A percentile compares a stretch with the other conserved stretches of the same genome.
phyloP scores from a whole-genome alignment of 2,329 filamentous ascomycete species.

The Lizonia empirigonia region DNA sequence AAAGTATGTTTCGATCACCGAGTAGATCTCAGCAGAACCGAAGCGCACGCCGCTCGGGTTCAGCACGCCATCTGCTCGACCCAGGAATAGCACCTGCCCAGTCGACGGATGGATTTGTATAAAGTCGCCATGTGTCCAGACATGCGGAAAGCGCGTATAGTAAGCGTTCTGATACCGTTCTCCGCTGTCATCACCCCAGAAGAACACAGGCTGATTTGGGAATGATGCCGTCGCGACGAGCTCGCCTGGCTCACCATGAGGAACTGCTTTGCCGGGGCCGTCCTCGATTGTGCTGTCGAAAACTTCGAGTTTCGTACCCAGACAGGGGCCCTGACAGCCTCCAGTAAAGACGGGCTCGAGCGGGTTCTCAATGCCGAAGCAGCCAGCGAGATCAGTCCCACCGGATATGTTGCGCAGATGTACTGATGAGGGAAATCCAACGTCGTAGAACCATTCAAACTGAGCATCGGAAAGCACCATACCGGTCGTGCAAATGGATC shows the following conservation, averaged over 20 bases:
- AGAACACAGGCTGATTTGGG: slow-evolving; percentile 71
- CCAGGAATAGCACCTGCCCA: slow-evolving; percentile 68
- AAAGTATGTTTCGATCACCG: slow-evolving; percentile 71
- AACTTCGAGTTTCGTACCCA: slow-evolving; percentile 61
- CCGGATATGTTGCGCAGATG: slow-evolving; percentile 78
- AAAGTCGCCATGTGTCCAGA: slow-evolving; percentile 86
- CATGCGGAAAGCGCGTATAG: slow-evolving; percentile 58
- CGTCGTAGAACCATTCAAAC: slow-evolving; percentile 81
- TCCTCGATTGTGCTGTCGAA: slow-evolving; percentile 63
- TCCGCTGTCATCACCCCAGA: slow-evolving; percentile 53
- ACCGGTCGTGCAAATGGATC: slow-evolving; percentile 72
- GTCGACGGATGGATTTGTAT: slow-evolving; percentile 72
- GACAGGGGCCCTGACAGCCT: slow-evolving; percentile 59
- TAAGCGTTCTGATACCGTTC: slow-evolving; percentile 55
- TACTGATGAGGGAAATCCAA: slow-evolving; percentile 68
- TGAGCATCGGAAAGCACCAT: slow-evolving; percentile 80
- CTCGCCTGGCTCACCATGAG: slow-evolving; percentile 73
- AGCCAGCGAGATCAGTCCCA: slow-evolving; percentile 76
- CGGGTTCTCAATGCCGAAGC: slow-evolving; percentile 68
- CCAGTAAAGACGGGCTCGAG: slow-evolving; percentile 69
- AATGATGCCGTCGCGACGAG: slow-evolving; percentile 73
- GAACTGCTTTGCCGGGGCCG: slow-evolving; percentile 58
- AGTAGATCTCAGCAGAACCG: slow-evolving; percentile 80
- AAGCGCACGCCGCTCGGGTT: slow-evolving; percentile 82
- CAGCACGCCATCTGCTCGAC: slow-evolving; percentile 76